Evolutionary conservation across 768 basidiomycete genomes (phyloP), one percentile per base, ranked within the genome.

Genomic region (Lactifluus subvellereus): DNA sequence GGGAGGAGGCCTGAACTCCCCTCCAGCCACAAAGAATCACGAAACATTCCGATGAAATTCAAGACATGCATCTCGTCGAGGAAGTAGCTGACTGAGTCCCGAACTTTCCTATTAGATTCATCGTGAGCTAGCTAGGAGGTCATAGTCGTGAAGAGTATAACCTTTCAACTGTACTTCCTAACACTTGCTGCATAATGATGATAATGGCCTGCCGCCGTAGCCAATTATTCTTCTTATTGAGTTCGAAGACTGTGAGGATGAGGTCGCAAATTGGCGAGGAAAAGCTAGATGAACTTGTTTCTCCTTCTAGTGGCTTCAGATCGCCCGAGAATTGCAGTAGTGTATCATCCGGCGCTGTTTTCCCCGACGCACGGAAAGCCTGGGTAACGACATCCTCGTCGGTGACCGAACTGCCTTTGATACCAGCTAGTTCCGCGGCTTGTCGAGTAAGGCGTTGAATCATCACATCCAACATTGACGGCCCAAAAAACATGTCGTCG

Each of bases 151-250:
- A 60, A 38, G 54, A 14, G 30, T 56, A 32, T 9, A 35, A 96
- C 96, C 94, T 80, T 74, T 99, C 97, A 68, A 98, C 94, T 0
- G 97, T 98, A 14, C 91, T 91, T 11, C 95, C 96, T 3, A 99
- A 80, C 4, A 98, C 86, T 71, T 98, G 96, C 72, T 98, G 97
- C 55, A 98, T 76, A 62, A 98, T 94, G 56, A 98, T 92, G 14
- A 98, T 90, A 68, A 97, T 93, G 2, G 97, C 95, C 72, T 98
- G 97, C 20, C 92, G 79, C 57, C 96, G 81, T 32, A 98, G 78
- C 97, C 97, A 99, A 68, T 96, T 97, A 70, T 95, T 94, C 74
- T 91, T 88, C 79, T 92, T 94, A 75, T 97, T 87, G 18, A 98
- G 82, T 73, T 97, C 95, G 68, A 99, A 98, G 10, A 98, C 80